Base-by-base conservation (phyloP, 2,329 filamentous ascomycete genomes). In the Hymenoscyphus fraxineus region DNA sequence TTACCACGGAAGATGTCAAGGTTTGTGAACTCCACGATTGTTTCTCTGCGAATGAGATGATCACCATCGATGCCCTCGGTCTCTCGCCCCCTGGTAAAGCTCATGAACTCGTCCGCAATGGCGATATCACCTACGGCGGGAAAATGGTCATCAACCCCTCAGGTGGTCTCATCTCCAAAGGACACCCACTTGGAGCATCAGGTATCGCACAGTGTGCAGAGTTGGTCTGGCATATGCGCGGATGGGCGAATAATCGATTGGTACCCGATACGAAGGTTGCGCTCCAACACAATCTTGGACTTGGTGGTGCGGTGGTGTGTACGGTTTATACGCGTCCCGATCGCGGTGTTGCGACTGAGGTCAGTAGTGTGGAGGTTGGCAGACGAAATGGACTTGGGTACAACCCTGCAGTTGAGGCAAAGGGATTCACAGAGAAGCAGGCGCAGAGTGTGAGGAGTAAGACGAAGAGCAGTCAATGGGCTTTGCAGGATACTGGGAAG, bases 161-260 rank as follows among this genome's bases (percentile, higher is more conserved):
- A 0, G 95, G 94, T 55, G 95, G 95, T 1, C 85, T 98, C 64
- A 98, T 98, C 73, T 95, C 91, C 68, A 98, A 98, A 81, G 95
- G 94, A 51, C 94, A 98, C 77, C 94, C 95, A 0, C 87, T 98
- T 3, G 94, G 94, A 40, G 94, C 94, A 0, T 96, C 92, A 0
- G 94, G 95, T n/a, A 84, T 98, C 61, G 95, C 94, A 13, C 94
- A 98, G 80, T 97, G 93, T 75, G 92, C 94, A 5, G 94, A 98
- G 80, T 82, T 98, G 13, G 91, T 96, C 35, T 98, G 94, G 94
- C 94, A 98, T 75, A 82, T 98, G 72, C 86, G 94, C 69, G 94
- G 94, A 13, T 97, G 94, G 94, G 94, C 94, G 22, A 97, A 95
- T 78, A 97, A 97, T 81, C 85, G 94, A 51, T 80, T 87, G 16